A percentile compares a stretch with the other conserved stretches of the same genome.
Evolutionary conservation across 371 early-diverging fungal species (phyloP).

Genomic region (Mucor velutinosus): DNA sequence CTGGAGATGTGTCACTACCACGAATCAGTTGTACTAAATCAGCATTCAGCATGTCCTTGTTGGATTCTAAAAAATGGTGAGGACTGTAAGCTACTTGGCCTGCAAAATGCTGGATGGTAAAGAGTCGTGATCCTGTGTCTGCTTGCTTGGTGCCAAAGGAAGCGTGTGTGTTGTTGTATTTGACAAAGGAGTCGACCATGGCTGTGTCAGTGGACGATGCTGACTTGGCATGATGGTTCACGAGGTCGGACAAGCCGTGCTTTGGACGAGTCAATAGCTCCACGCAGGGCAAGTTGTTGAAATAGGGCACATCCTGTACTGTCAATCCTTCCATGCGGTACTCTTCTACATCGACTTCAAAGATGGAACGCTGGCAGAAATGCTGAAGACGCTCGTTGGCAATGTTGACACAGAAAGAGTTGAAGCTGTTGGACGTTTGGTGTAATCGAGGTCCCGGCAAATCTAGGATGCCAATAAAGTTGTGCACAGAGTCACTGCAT

Average conservation of each 20-base stretch:
- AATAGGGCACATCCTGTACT: conserved; percentile 44
- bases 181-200: conserved; percentile 44
- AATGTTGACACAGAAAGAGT: conserved; percentile 73
- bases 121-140: conserved; percentile 33
- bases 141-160: conserved; percentile 48
- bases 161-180: conserved; percentile 44
- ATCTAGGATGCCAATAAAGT: conserved; percentile 79
- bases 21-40: conserved; percentile 81
- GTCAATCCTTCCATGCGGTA: conserved; percentile 65
- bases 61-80: conserved; percentile 71
- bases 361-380: conserved; percentile 68
- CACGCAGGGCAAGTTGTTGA: conserved; percentile 56
- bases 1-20: conserved; percentile 25
- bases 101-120: conserved; percentile 83
- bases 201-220: conserved; percentile 36
- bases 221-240: conserved; percentile 54
- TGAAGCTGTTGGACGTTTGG: conserved; percentile 29
- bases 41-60: conserved; percentile 71
- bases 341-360: conserved; percentile 56
- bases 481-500: conserved; percentile 59
- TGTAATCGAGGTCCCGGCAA: conserved; percentile 39
- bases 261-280: conserved; percentile 52
- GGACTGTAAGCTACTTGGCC: conserved; percentile 77
- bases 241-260: conserved; percentile 59
- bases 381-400: conserved; percentile 85